Base-by-base conservation (phyloP, 2,329 filamentous ascomycete genomes). In the Cercospora sp. region DNA sequence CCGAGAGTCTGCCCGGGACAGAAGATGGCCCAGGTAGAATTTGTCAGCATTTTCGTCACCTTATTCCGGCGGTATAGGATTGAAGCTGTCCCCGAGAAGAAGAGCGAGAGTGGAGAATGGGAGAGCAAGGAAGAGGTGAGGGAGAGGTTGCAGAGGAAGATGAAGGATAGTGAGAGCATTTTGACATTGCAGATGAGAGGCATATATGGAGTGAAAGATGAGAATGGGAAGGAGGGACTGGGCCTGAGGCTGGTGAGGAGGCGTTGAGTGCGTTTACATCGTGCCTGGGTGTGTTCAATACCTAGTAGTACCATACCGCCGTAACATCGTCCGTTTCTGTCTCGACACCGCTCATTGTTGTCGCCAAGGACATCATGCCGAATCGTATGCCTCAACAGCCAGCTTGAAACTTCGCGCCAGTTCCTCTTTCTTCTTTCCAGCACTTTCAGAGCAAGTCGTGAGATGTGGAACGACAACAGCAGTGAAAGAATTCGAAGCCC, bases 11-110 rank as follows among this genome's bases (percentile, higher is more conserved):
- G 85, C 72, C 84, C 84, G 0, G 85, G 85, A 0, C 79, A 83
- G 77, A 86, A 86, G 72, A 84, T 87, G 79, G 79, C 84, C 1
- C 83, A 87, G 75, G 85, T 87, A 2, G 85, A 87, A 73, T 86
- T 87, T 73, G 80, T 82, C 3, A 81, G 80, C 12, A 80, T 83
- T 2, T 72, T 87, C 26, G 73, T 80, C 66, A 78, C 79, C 1
- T 70, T 85, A 12, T 72, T 77, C 28, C 58, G 73, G 18, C 66
- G 64, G 51, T 65, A 71, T 63, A 57, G 69, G 5, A 66, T 77
- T 10, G 71, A 74, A 30, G 74, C 70, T 18, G 71, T 74, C 26
- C 61, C 69, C 18, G 53, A 73, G 20, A 51, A 60, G 12, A 61
- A 58, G 20, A n/a, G 48, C 3, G 70, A 16, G 1, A 62, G 48